Percentiles rank a stretch among this genome's conserved stretches.
phyloP scores from a whole-genome alignment of 768 basidiomycete species.

The Lactarius hengduanensis region DNA sequence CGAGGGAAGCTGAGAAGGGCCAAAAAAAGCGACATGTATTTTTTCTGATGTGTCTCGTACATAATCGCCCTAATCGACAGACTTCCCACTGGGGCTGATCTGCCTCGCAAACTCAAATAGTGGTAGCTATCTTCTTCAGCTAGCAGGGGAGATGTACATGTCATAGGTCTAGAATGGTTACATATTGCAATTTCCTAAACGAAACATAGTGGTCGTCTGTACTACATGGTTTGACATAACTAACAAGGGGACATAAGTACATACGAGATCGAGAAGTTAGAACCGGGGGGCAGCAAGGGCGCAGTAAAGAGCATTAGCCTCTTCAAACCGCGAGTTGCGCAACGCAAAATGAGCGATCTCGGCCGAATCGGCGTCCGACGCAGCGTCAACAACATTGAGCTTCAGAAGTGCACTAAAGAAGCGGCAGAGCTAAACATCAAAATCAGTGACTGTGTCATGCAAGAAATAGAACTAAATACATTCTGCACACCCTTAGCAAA shows the following conservation, averaged over 20 bases:
- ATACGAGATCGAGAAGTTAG: slow-evolving; percentile 26
- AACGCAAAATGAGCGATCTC: slow-evolving; percentile 80
- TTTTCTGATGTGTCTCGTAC: too few relatives aligned
- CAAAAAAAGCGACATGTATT: too few relatives aligned
- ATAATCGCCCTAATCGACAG: too few relatives aligned
- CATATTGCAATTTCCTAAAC: slow-evolving; percentile 12
- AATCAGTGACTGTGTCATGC: slow-evolving; percentile 12
- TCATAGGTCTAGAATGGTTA: neutral
- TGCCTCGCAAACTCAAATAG: too few relatives aligned
- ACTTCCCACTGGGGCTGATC: too few relatives aligned
- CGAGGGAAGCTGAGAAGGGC: too few relatives aligned
- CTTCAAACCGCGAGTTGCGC: slow-evolving; percentile 69
- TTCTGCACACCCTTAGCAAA: slow-evolving; percentile 71
- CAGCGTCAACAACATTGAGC: slow-evolving; percentile 58
- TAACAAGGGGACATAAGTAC: slow-evolving; percentile 13
- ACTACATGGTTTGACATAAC: neutral
- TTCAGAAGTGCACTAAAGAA: slow-evolving; percentile 74
- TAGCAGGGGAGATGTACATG: slow-evolving; percentile 13
- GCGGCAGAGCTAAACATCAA: slow-evolving; percentile 57
- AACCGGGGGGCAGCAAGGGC: slow-evolving; percentile 49
- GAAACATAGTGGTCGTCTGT: slow-evolving; percentile 1
- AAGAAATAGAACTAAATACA: slow-evolving; percentile 41
- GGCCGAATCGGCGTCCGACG: slow-evolving; percentile 63
- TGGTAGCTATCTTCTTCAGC: neutral
- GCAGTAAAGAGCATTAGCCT: slow-evolving; percentile 73